phyloP scores from a whole-genome alignment of 129 eudicot species.

The Sambucus nigra region DNA sequence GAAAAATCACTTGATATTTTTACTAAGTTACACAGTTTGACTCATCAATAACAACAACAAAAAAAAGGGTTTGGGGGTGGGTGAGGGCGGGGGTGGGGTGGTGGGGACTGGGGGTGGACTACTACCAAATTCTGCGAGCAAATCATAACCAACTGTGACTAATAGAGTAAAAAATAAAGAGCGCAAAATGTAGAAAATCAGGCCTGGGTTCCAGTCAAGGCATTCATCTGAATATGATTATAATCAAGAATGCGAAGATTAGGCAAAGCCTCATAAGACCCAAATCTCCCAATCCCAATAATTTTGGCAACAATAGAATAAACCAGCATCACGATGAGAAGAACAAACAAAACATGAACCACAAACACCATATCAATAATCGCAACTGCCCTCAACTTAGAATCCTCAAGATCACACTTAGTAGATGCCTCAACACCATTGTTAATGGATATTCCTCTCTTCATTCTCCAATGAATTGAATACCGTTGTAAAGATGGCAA shows the following conservation, averaged over 20 bases:
- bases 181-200: conserved; percentile 15
- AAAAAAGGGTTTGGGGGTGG: too few relatives aligned
- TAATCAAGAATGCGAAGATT: conserved; percentile 25
- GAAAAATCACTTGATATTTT: neutral
- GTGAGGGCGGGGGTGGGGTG: too few relatives aligned
- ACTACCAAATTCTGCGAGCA: too few relatives aligned
- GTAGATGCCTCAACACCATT: conserved; percentile 95
- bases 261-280: conserved; percentile 73
- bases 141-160: neutral
- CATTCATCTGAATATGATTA: conserved; percentile 84
- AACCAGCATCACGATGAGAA: conserved; percentile 33
- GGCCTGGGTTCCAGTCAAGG: conserved; percentile 68
- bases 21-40: neutral
- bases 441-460: too few relatives aligned
- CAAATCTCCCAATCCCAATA: conserved; percentile 59
- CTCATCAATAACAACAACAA: neutral
- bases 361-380: conserved; percentile 67
- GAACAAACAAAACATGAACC: conserved; percentile 51
- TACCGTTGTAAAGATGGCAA: too few relatives aligned
- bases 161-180: neutral
- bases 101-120: too few relatives aligned
- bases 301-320: conserved; percentile 47
- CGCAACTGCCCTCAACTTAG: conserved; percentile 75
- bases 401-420: conserved; percentile 71
- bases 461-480: too few relatives aligned